These are phyloP conservation scores for cucumber (Cucumis sativus) DNA, from an alignment of 306 rosid genomes.

Conservation along the genomic window DNA sequence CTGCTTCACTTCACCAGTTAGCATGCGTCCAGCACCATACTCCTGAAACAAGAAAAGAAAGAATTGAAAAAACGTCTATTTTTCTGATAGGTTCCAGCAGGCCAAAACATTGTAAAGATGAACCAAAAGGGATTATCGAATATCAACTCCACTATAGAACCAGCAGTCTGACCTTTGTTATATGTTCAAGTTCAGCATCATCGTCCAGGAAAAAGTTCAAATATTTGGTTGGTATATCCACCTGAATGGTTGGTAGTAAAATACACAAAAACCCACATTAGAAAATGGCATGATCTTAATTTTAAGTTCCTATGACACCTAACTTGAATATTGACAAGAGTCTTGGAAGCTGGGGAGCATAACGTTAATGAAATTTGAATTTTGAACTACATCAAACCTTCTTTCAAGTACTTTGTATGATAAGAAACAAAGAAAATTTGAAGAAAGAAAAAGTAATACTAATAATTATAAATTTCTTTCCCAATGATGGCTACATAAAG, in stretches of 20 bases:
- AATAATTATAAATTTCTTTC: not conserved
- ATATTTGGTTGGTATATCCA: conserved; percentile 85
- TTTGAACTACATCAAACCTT: not conserved
- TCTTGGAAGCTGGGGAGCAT: not conserved
- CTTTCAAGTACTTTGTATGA: not conserved
- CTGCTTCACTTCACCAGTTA: conserved; percentile 91
- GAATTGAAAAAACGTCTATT: not conserved
- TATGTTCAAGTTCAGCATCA: conserved; percentile 62
- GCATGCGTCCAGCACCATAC: conserved; percentile 80
- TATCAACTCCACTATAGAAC: not conserved
- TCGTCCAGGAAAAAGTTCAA: conserved; percentile 74
- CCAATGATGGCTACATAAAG: not conserved
- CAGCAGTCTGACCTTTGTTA: conserved; percentile 37
- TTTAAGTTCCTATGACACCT: not conserved
- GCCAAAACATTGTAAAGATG: not conserved
- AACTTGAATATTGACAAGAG: not conserved
- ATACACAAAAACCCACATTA: conserved; percentile 8
- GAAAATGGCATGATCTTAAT: not conserved
- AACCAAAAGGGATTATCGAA: not conserved
- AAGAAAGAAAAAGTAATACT: not conserved
- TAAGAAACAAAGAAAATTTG: not conserved
- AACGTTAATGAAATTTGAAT: not conserved
- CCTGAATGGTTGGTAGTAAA: conserved; percentile 32
- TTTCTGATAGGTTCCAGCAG: not conserved
- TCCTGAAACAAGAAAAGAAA: conserved; percentile 25